Percentiles rank a stretch among this genome's conserved stretches.
phyloP scores from a whole-genome alignment of 108 stramenopile species.

The Epithemia pelagica region DNA sequence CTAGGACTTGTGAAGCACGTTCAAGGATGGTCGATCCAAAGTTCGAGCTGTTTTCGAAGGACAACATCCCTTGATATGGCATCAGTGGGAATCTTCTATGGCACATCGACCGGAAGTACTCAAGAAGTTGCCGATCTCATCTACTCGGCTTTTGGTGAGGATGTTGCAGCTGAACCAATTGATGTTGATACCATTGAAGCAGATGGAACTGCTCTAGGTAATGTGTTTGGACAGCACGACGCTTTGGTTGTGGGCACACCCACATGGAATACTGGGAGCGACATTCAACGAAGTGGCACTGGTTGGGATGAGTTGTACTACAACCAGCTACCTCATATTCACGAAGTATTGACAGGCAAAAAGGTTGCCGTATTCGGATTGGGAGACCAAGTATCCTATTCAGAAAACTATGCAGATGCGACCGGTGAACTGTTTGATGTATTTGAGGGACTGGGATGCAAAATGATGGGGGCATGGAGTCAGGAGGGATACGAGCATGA shows the following conservation, averaged over 20 bases:
- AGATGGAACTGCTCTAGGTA: conserved; percentile 19
- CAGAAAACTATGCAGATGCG: conserved; percentile 86
- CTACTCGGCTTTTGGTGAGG: conserved; percentile 47
- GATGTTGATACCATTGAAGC: conserved; percentile 71
- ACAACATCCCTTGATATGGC: conserved; percentile 18
- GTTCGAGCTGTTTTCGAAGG: too few species aligned
- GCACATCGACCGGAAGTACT: conserved; percentile 72
- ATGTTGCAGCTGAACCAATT: conserved; percentile 61
- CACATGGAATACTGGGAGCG: conserved; percentile 75
- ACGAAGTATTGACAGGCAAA: conserved; percentile 47
- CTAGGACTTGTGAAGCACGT: too few species aligned
- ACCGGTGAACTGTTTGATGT: conserved; percentile 85
- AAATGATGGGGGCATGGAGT: conserved; percentile 69
- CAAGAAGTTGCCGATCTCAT: conserved; percentile 61
- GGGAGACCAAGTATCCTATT: conserved; percentile 69
- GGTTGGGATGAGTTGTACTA: conserved; percentile 92
- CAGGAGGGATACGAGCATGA: conserved; percentile 81
- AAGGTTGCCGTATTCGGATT: conserved; percentile 86
- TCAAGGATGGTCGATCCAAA: too few species aligned
- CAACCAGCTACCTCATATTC: conserved; percentile 44
- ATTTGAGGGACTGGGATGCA: conserved; percentile 67
- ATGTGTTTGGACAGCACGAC: conserved; percentile 62
- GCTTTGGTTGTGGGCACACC: conserved; percentile 63
- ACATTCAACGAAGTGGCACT: conserved; percentile 75
- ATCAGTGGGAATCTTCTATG: conserved; percentile 70